Evolutionary conservation across 176 grass and related monocot species (phyloP), one percentile per base, ranked within the genome.

Genomic region (Avena insularis): DNA sequence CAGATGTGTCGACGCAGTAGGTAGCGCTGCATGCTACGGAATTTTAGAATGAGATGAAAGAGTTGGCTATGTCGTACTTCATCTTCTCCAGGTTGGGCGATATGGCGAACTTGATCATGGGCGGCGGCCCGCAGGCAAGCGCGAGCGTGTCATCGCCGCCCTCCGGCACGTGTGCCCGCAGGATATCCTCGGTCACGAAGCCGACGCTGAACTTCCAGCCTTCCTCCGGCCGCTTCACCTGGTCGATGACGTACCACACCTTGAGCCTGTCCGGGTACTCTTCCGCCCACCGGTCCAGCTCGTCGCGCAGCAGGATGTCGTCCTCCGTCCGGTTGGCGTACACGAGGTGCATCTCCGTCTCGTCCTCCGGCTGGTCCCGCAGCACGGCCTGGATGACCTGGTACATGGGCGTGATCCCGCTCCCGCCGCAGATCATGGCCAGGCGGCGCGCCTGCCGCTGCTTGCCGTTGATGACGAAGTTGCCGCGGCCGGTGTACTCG

Each of bases 101-200:
- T 82, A 99, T 77, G 50, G 94, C 97, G 78, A 96, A 99, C 87
- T 99, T 84, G 83, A 99, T 94, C 97, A 99, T 99, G 1, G 97
- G 92, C 77, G 90, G 94, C 11, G 97, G 94, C 48, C 97, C 97
- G 43, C 97, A 99, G 3, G 92, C 92, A 8, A 99, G 89, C 4
- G 94, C 97, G 16, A 99, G 82, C 40, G 89, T 93, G 75, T 93
- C 90, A 9, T 93, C 85, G 13, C 73, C 90, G 6, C 97, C 94
- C 67, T 75, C 77, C 1, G 94, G 97, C 9, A 96, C 67, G 63
- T 94, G 94, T 29, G 90, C 87, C 71, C 89, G 40, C 40, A 99
- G 86, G 43, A 99, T 54, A 40, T 64, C 85, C 67, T 99, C 94
- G 40, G 85, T 92, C 1, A 99, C 79, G 63, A 87, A 90, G 5